Evolutionary conservation across 148 eudicot species (phyloP).

Genomic region (Silene uniflora): DNA sequence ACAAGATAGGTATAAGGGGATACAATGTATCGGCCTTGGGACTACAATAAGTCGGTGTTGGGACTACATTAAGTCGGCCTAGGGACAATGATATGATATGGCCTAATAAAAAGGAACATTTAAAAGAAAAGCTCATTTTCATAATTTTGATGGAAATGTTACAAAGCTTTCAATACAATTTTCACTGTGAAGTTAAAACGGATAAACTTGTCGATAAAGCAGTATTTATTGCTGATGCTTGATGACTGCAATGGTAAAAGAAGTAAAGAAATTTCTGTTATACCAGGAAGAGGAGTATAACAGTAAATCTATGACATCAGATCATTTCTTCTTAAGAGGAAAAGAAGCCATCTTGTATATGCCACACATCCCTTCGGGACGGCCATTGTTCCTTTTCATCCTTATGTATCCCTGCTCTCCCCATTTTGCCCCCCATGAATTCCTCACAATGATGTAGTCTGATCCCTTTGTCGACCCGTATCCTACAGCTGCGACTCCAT

Average conservation of each 20-base stretch:
- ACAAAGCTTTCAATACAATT: background rate
- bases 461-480: slow-evolving; percentile 41
- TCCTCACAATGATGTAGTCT: slow-evolving; percentile 53
- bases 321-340: slow-evolving; percentile 33
- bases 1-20: no score
- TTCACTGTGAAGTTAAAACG: background rate
- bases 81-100: no score
- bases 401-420: slow-evolving; percentile 43
- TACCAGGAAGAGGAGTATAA: background rate
- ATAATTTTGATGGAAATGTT: slow-evolving; percentile 6
- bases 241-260: slow-evolving; percentile 17
- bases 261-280: no score
- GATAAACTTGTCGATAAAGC: background rate
- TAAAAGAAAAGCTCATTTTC: background rate
- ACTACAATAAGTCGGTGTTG: no score
- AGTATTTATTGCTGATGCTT: slow-evolving; percentile 15
- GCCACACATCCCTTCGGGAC: slow-evolving; percentile 35
- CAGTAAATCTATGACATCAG: slow-evolving; percentile 2
- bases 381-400: slow-evolving; percentile 35
- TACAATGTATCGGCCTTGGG: no score
- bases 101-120: background rate
- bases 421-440: slow-evolving; percentile 47
- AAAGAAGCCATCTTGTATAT: slow-evolving; percentile 44
- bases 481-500: slow-evolving; percentile 57
- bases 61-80: no score